phyloP scores from a whole-genome alignment of 345 rosid species.

The Trapa bicornis region DNA sequence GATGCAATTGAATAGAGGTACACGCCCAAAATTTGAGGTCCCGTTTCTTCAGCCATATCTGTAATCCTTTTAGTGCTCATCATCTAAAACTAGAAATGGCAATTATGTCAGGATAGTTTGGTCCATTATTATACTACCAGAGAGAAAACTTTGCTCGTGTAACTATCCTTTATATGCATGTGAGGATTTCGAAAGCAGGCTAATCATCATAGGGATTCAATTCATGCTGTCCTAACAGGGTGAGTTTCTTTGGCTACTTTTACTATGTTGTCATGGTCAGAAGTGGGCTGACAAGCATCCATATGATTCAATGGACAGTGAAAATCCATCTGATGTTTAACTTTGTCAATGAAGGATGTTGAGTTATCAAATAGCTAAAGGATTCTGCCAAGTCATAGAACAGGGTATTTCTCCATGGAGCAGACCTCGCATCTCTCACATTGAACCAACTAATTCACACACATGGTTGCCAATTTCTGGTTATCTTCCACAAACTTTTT shows the following conservation, averaged over 20 bases:
- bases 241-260: too few species aligned
- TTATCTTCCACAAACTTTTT: constrained; percentile 81
- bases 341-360: too few species aligned
- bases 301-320: too few species aligned
- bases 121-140: not conserved
- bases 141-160: not conserved
- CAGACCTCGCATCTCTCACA: constrained; percentile 52
- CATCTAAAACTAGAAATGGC: not conserved
- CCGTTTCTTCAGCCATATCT: not conserved
- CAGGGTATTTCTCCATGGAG: too few species aligned
- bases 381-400: too few species aligned
- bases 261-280: too few species aligned
- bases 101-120: not conserved
- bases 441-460: constrained; percentile 47
- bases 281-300: too few species aligned
- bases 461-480: constrained; percentile 59
- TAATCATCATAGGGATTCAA: not conserved
- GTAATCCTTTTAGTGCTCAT: not conserved
- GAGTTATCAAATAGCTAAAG: too few species aligned
- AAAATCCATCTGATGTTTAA: too few species aligned
- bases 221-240: too few species aligned
- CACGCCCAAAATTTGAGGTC: constrained; percentile 8
- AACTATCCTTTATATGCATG: not conserved
- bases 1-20: constrained; percentile 15
- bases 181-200: not conserved